Conservation (phyloP, 805 yeast species). For the Schwanniomyces occidentalis region DNA sequence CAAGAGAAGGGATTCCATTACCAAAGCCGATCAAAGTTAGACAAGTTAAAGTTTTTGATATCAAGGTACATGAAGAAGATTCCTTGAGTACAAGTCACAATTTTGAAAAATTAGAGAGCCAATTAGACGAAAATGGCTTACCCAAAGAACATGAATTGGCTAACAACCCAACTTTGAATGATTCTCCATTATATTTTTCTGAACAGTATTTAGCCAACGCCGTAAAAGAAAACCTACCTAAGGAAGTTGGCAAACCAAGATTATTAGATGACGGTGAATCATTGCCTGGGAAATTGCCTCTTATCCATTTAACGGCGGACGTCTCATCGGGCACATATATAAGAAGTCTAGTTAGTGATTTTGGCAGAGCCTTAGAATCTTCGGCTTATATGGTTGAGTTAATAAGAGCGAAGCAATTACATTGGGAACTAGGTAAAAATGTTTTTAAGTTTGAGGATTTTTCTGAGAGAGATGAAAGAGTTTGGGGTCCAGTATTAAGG, state of each 20-base stretch:
- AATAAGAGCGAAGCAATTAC: conserved; percentile 72
- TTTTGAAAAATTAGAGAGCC: conserved; percentile 46
- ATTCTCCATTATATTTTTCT: conserved; percentile 62
- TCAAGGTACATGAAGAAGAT: conserved; percentile 54
- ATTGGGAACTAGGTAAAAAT: conserved; percentile 74
- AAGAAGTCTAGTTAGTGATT: conserved; percentile 84
- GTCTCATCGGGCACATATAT: conserved; percentile 97
- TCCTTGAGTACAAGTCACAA: conserved; percentile 56
- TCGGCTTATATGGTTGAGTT: conserved; percentile 88
- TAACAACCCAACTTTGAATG: conserved; percentile 57
- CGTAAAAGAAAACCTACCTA: conserved; percentile 39
- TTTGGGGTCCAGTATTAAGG: conserved; percentile 70
- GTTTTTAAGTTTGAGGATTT: conserved; percentile 71
- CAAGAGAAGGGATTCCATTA: conserved; percentile 80
- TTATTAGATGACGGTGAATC: conserved; percentile 37
- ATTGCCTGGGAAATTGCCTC: conserved; percentile 57
- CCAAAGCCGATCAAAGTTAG: conserved; percentile 84
- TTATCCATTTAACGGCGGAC: conserved; percentile 68
- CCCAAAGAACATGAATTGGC: conserved; percentile 46
- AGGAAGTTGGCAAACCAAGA: conserved; percentile 38
- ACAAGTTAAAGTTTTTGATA: conserved; percentile 57
- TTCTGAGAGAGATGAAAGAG: conserved; percentile 53
- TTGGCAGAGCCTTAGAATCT: conserved; percentile 77
- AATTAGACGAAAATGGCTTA: conserved; percentile 48
- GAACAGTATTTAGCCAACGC: conserved; percentile 50